Base-by-base conservation (phyloP, 169 alveolate species). In the Theileria parva region DNA sequence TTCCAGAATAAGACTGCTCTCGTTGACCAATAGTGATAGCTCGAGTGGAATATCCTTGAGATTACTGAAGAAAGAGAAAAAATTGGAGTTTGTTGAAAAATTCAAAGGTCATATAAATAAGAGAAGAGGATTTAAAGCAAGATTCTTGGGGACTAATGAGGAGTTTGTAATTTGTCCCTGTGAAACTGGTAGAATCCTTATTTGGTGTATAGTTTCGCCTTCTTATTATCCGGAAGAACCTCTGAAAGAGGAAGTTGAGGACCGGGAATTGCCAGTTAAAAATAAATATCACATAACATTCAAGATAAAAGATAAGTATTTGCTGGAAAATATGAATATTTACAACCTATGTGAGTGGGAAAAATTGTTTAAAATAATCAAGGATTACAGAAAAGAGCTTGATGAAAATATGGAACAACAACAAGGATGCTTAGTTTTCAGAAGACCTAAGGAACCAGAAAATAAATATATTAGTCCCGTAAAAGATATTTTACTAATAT, bases 321-420 rank as follows among this genome's bases (percentile, higher is more conserved):
- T 6, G 63, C 77, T 69, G 66, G 64, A 8, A n/a, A 19, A 12
- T 11, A 21, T 81, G 8, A 39, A 51, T 7, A 30, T 81, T 2
- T 74, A 70, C 55, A 74, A 81, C 85, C 66, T 77, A n/a, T 71
- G 71, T 15, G 85, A 81, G 27, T 81, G 88, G 88, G 73, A 39
- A 15, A 67, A 81, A 39, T 0, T 81, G 5, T 44, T 37, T 65
- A 55, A 25, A 32, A 2, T 68, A 51, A 74, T 81, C 13, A 8
- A 65, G 4, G 15, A 30, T 30, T 61, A 51, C 19, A 50, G 59
- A 27, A 32, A 74, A 44, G 21, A 71, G 11, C 11, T 19, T 8
- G 74, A 30, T 15, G 77, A 28, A 23, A 74, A 23, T 23, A 4
- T 8, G 8, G 57, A 5, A 4, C 28, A 50, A 69, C 25, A 19